Conservation (phyloP, 169 alveolate species). For the Plasmodium inui region DNA sequence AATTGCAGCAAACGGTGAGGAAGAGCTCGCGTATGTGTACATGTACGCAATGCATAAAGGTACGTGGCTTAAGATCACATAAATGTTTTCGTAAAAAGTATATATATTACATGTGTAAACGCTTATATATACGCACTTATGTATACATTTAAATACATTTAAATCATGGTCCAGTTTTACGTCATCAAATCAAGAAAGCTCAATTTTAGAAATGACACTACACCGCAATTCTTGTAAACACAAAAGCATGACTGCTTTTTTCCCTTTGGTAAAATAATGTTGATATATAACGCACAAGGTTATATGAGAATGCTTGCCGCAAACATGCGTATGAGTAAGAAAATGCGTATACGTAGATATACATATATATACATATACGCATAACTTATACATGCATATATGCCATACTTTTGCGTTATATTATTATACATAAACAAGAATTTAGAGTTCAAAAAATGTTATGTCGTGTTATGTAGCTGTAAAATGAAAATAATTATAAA, state of each 20-base stretch:
- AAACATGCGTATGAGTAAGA: background rate
- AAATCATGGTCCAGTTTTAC: background rate
- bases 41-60: background rate
- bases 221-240: conserved; percentile 11
- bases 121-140: background rate
- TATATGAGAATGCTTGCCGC: background rate
- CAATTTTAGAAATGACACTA: background rate
- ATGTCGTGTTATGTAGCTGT: conserved; percentile 2
- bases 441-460: background rate
- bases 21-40: background rate
- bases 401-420: background rate
- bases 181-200: background rate
- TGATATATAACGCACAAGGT: background rate
- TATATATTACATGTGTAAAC: background rate
- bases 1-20: conserved; percentile 19
- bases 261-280: background rate
- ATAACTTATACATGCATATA: background rate
- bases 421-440: background rate
- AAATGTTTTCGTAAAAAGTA: background rate
- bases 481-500: background rate
- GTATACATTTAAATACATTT: background rate
- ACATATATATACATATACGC: conserved; percentile 8
- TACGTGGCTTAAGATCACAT: background rate
- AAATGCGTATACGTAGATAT: background rate
- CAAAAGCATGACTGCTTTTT: background rate